Percentiles rank a stretch among this genome's conserved stretches.
phyloP scores from a whole-genome alignment of 106 monocot species.

The Agapanthus africanus region DNA sequence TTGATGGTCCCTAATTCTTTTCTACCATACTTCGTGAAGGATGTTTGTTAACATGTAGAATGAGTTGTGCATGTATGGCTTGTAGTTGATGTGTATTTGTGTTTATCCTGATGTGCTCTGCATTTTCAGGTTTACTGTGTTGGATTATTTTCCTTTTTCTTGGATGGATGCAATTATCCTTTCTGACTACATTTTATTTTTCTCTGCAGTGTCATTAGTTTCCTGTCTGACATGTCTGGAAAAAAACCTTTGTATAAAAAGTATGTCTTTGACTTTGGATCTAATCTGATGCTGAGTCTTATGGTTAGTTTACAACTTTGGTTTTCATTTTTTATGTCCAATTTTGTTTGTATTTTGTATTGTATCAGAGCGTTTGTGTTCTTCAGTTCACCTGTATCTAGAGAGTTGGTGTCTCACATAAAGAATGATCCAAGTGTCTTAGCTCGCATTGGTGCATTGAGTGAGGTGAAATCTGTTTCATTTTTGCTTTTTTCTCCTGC shows the following conservation, averaged over 20 bases:
- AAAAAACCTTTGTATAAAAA: constrained; percentile 87
- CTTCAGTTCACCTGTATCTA: constrained; percentile 86
- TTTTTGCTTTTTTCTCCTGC: constrained; percentile 4
- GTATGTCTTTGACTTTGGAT: constrained; percentile 33
- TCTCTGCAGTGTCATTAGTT: constrained; percentile 65
- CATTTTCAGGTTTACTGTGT: neutral
- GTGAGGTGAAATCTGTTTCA: constrained; percentile 60
- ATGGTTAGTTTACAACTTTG: neutral
- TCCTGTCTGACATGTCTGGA: constrained; percentile 95
- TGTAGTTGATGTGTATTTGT: neutral
- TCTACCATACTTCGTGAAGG: neutral
- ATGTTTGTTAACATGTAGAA: neutral
- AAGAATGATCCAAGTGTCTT: constrained; percentile 76
- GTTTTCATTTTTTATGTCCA: neutral
- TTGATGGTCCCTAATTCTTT: neutral
- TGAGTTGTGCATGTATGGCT: neutral
- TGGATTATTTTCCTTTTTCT: too few species aligned
- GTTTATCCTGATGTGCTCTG: neutral
- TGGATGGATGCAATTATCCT: constrained; percentile 1
- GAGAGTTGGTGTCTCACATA: constrained; percentile 64
- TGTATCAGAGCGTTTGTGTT: constrained; percentile 85
- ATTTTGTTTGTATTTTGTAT: neutral
- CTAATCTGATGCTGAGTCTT: neutral
- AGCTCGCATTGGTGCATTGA: constrained; percentile 85
- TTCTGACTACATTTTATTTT: constrained; percentile 11